Evolutionary conservation across 73 alveolate species (phyloP).

Genomic region (Tetrahymena malaccensis): DNA sequence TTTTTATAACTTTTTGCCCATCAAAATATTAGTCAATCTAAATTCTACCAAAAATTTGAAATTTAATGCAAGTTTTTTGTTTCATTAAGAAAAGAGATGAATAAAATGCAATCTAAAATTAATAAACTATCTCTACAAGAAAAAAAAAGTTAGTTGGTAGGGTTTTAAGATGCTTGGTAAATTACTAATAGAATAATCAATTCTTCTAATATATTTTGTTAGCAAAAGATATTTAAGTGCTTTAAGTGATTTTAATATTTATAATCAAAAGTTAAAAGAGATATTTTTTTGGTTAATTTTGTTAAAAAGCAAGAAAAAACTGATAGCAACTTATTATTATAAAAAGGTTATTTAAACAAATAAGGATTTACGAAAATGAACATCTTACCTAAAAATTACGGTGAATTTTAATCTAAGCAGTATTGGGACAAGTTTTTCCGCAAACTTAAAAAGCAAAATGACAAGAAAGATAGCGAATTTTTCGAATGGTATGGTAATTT

Average conservation of each 20-base stretch:
- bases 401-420: slow-evolving; percentile 18
- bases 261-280: neutral
- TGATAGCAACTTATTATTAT: neutral
- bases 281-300: neutral
- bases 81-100: neutral
- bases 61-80: neutral
- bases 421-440: slow-evolving; percentile 40
- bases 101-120: neutral
- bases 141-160: neutral
- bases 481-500: slow-evolving; percentile 46
- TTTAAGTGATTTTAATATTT: neutral
- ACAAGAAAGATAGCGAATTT: slow-evolving; percentile 4
- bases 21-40: too few species aligned
- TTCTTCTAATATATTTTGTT: neutral
- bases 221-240: neutral
- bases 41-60: neutral
- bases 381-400: slow-evolving; percentile 13
- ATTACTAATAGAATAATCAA: neutral
- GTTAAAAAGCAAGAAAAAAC: neutral
- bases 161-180: neutral
- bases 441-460: slow-evolving; percentile 21
- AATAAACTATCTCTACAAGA: neutral
- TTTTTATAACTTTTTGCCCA: neutral
- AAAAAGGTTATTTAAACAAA: neutral
- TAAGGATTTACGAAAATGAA: neutral